Evolutionary conservation across 2,329 filamentous ascomycete genomes (phyloP).

Genomic region (Fusarium phyllophilum): DNA sequence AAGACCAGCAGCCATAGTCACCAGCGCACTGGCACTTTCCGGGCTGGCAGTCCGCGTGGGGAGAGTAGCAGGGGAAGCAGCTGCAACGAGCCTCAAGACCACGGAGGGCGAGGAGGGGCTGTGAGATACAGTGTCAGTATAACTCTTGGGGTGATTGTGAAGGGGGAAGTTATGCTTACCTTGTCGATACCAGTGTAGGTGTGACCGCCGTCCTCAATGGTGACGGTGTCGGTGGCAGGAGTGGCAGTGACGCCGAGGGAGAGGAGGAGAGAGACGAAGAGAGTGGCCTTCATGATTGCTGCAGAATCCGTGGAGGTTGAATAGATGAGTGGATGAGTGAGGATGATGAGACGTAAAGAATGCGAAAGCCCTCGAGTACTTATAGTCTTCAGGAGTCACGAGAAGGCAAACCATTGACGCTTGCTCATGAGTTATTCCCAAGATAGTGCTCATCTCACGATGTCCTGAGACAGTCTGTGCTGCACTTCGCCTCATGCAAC

Average conservation of each 20-base stretch:
- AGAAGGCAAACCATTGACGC: rapidly evolving
- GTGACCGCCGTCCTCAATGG: not conserved
- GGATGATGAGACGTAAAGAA: not conserved
- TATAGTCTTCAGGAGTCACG: not conserved
- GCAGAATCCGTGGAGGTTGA: not conserved
- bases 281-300: constrained; percentile 7
- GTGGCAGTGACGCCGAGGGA: constrained; percentile 7
- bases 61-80: constrained; percentile 23
- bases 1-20: constrained; percentile 14
- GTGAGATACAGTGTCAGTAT: rapidly evolving
- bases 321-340: not conserved
- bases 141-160: too few relatives aligned
- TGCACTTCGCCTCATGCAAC: constrained; percentile 5
- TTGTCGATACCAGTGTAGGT: constrained; percentile 19
- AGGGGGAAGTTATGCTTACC: not conserved
- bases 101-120: constrained; percentile 12
- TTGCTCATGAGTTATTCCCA: rapidly evolving
- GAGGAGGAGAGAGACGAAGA: constrained; percentile 4
- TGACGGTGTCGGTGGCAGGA: constrained; percentile 1
- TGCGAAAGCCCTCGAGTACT: not conserved
- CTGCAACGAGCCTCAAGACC: constrained; percentile 8
- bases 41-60: not conserved
- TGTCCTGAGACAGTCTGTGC: not conserved
- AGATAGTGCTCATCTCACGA: not conserved
- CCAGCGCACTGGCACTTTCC: constrained; percentile 15